phyloP scores from a whole-genome alignment of 345 rosid species.

The Trapa bicornis region DNA sequence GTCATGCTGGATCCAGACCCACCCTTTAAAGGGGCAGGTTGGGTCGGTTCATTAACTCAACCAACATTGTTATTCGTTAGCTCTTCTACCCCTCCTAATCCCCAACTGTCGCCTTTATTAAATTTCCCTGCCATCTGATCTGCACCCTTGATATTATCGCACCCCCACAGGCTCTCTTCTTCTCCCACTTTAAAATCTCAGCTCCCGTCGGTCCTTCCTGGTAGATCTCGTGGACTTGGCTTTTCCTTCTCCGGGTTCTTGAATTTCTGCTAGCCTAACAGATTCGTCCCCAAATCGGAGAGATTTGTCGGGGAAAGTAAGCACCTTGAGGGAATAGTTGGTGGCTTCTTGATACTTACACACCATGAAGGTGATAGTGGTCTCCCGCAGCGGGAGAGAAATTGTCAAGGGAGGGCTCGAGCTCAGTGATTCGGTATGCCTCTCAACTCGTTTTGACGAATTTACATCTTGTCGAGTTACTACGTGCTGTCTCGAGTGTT shows the following conservation, averaged over 20 bases:
- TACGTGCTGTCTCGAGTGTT: background rate
- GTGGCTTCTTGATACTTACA: constrained; percentile 8
- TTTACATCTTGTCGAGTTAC: background rate
- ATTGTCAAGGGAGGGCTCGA: constrained; percentile 62
- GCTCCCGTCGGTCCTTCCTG: background rate
- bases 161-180: background rate
- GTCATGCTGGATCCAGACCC: too few relatives aligned
- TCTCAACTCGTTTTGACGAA: background rate
- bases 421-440: constrained; percentile 58
- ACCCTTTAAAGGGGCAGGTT: background rate
- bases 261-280: background rate
- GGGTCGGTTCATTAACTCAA: background rate
- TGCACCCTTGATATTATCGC: background rate
- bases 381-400: constrained; percentile 82
- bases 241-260: background rate
- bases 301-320: background rate
- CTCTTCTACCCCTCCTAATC: background rate
- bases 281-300: background rate
- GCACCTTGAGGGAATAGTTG: too few relatives aligned
- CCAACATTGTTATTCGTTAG: background rate
- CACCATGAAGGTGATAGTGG: constrained; percentile 63
- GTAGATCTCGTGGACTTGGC: background rate
- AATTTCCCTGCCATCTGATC: background rate
- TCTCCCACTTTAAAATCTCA: background rate
- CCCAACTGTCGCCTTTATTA: constrained; percentile 1